These are phyloP conservation scores for Aspergillus nanangensis DNA, from an alignment of 495 filamentous ascomycete genomes.

Conservation along the genomic window DNA sequence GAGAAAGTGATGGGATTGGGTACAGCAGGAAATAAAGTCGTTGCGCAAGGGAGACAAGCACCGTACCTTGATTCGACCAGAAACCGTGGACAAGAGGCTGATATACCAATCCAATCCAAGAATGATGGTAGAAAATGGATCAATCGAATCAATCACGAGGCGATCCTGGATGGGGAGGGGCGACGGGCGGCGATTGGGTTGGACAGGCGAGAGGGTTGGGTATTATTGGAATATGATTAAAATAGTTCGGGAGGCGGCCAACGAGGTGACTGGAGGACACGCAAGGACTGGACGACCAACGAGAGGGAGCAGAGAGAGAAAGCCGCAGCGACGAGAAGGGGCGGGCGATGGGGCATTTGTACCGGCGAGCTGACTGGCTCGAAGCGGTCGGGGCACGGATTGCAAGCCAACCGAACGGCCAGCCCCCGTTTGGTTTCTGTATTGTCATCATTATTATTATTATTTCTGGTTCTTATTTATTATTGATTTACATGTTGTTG, in stretches of 20 bases:
- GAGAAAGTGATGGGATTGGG: slow-evolving; percentile 20
- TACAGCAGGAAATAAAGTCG: too few relatives aligned
- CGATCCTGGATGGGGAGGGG: slow-evolving; percentile 14
- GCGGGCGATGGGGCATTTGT: slow-evolving; percentile 48
- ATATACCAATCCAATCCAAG: too few relatives aligned
- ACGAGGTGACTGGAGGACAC: slow-evolving; percentile 19
- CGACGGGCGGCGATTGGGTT: slow-evolving; percentile 17
- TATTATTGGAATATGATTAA: too few relatives aligned
- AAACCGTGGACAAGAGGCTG: slow-evolving; percentile 24
- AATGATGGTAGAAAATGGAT: slow-evolving; percentile 6
- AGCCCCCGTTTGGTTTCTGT: slow-evolving; percentile 12
- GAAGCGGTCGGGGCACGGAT: slow-evolving; percentile 15
- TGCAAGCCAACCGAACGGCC: slow-evolving; percentile 13
- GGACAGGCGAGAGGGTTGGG: too few relatives aligned
- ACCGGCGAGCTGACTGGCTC: slow-evolving; percentile 28
- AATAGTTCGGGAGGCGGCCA: not conserved
- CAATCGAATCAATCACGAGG: slow-evolving; percentile 22
- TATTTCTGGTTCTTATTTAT: not conserved
- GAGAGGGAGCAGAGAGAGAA: slow-evolving; percentile 42
- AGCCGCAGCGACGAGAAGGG: slow-evolving; percentile 34
- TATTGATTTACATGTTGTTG: not conserved
- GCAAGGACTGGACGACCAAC: slow-evolving; percentile 40
- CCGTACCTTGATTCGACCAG: slow-evolving; percentile 22
- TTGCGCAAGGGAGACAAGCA: too few relatives aligned
- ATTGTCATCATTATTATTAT: slow-evolving; percentile 9